A percentile compares a stretch with the other conserved stretches of the same genome.
Conservation (phyloP, 345 rosid genomes). For the Eucalyptus rudis region DNA sequence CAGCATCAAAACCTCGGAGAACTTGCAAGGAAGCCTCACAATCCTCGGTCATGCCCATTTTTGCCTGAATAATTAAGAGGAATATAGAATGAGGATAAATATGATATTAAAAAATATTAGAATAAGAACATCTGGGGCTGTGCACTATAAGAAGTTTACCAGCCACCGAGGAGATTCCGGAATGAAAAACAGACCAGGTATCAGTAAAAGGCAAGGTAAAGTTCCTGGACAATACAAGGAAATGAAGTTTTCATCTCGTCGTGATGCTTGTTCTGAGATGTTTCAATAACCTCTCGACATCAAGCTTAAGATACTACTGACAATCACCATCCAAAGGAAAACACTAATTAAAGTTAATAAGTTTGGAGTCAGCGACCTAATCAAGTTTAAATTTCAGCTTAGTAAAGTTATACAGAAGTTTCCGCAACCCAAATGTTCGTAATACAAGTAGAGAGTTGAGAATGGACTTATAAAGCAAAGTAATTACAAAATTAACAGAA, state of each 20-base stretch:
- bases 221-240: slow-evolving; percentile 34
- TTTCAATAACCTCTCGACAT: neutral
- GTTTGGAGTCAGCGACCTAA: neutral
- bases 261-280: neutral
- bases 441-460: neutral
- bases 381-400: neutral
- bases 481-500: neutral
- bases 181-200: slow-evolving; percentile 89
- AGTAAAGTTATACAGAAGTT: neutral
- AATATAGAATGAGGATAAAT: neutral
- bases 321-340: neutral
- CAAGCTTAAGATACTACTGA: neutral
- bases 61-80: slow-evolving; percentile 42
- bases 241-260: neutral
- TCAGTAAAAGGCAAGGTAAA: slow-evolving; percentile 71
- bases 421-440: neutral
- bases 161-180: slow-evolving; percentile 99
- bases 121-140: neutral
- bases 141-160: slow-evolving; percentile 21
- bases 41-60: slow-evolving; percentile 98
- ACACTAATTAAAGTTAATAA: neutral
- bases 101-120: neutral
- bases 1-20: slow-evolving; percentile 85
- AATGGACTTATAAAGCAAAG: neutral
- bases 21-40: slow-evolving; percentile 97